These are phyloP conservation scores for Trichoderma sp. DNA, from an alignment of 2,329 filamentous ascomycete genomes.

Conservation along the genomic window DNA sequence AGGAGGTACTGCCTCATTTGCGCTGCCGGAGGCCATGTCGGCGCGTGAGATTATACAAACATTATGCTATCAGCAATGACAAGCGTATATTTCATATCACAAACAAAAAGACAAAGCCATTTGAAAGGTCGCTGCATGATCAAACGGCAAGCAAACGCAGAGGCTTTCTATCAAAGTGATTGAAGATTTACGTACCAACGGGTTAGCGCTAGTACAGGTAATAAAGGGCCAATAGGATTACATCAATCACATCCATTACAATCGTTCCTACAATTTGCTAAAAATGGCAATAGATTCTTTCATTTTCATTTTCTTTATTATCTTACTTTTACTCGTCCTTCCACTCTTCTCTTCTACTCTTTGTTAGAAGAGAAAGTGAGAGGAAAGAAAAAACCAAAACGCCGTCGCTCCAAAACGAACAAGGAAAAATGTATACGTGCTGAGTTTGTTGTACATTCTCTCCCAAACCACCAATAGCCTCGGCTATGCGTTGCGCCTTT, in stretches of 20 bases:
- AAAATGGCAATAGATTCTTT: background rate
- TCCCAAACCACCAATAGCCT: background rate
- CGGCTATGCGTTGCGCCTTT: constrained; percentile 22
- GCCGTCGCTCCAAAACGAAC: constrained; percentile 32
- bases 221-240: background rate
- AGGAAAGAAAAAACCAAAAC: constrained; percentile 28
- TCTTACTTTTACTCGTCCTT: background rate
- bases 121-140: background rate
- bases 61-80: background rate
- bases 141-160: background rate
- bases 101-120: background rate
- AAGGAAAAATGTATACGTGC: background rate
- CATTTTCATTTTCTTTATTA: background rate
- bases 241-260: background rate
- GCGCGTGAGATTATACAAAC: background rate
- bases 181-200: background rate
- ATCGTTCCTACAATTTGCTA: background rate
- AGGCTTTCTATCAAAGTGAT: background rate
- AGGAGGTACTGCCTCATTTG: background rate
- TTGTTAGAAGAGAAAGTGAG: background rate
- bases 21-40: background rate
- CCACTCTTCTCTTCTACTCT: background rate
- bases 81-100: background rate
- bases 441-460: constrained; percentile 15
- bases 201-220: background rate